phyloP scores from a whole-genome alignment of 148 eudicot species.

The Rhododendron mucronatum region DNA sequence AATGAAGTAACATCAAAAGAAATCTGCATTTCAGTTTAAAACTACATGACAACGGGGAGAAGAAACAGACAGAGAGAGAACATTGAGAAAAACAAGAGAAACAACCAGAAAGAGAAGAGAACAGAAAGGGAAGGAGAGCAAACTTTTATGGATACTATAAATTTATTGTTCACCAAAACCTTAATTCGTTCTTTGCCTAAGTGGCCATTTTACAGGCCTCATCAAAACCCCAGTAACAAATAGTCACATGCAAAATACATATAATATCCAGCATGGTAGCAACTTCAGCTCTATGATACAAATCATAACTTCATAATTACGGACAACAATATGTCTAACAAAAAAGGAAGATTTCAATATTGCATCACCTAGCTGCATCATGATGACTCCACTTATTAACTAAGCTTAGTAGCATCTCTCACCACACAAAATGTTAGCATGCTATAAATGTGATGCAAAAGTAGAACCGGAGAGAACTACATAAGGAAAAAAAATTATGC shows the following conservation, averaged over 20 bases:
- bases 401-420: background rate
- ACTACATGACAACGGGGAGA: background rate
- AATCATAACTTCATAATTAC: background rate
- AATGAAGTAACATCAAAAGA: constrained; percentile 3
- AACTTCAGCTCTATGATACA: background rate
- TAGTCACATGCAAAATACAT: background rate
- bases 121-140: background rate
- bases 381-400: background rate
- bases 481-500: background rate
- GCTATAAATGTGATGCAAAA: background rate
- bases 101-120: background rate
- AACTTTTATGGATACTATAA: background rate
- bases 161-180: background rate
- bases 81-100: background rate
- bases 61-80: background rate
- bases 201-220: background rate
- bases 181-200: background rate
- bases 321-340: background rate
- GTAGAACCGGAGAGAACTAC: background rate
- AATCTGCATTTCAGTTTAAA: background rate
- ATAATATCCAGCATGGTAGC: background rate
- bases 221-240: background rate
- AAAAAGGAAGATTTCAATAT: background rate
- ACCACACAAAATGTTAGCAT: background rate
- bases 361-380: constrained; percentile 1